Percentiles rank a stretch among this genome's conserved stretches.
These are phyloP conservation scores for Chernovozyma aurita DNA, from an alignment of 1,139 yeast species.

Conservation along the genomic window DNA sequence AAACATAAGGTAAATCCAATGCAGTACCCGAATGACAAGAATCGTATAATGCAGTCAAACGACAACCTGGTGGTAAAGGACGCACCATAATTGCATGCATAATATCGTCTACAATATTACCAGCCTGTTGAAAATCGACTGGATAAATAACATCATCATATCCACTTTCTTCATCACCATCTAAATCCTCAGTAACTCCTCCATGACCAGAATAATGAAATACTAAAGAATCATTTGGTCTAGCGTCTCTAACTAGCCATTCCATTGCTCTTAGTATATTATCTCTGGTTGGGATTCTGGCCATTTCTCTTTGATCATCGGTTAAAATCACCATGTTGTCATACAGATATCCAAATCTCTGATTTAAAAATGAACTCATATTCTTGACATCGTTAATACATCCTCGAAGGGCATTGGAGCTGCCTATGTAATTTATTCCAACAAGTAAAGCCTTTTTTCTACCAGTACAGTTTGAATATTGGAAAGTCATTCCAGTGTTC, in stretches of 20 bases:
- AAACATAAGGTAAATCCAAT: conserved; percentile 81
- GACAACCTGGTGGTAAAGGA: conserved; percentile 75
- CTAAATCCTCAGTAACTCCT: conserved; percentile 71
- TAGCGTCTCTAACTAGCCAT: conserved; percentile 82
- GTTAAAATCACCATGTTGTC: conserved; percentile 85
- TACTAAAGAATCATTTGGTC: conserved; percentile 79
- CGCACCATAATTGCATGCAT: conserved; percentile 80
- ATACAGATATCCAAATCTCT: conserved; percentile 59
- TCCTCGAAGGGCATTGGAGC: conserved; percentile 68
- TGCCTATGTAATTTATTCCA: conserved; percentile 84
- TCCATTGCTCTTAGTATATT: conserved; percentile 85
- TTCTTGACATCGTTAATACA: conserved; percentile 81
- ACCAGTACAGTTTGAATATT: conserved; percentile 76
- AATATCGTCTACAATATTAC: conserved; percentile 78
- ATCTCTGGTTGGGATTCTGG: conserved; percentile 68
- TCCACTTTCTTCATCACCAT: conserved; percentile 92
- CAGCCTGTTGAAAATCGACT: conserved; percentile 71
- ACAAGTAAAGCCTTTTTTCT: conserved; percentile 74
- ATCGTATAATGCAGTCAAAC: conserved; percentile 85
- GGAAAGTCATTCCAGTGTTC: conserved; percentile 38
- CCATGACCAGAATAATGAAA: conserved; percentile 96
- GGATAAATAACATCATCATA: conserved; percentile 90
- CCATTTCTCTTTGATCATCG: conserved; percentile 62
- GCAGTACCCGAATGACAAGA: conserved; percentile 94
- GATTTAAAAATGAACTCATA: conserved; percentile 53